Conservation (phyloP, 2,329 filamentous ascomycete species). For the Aspergillus aculeatus region DNA sequence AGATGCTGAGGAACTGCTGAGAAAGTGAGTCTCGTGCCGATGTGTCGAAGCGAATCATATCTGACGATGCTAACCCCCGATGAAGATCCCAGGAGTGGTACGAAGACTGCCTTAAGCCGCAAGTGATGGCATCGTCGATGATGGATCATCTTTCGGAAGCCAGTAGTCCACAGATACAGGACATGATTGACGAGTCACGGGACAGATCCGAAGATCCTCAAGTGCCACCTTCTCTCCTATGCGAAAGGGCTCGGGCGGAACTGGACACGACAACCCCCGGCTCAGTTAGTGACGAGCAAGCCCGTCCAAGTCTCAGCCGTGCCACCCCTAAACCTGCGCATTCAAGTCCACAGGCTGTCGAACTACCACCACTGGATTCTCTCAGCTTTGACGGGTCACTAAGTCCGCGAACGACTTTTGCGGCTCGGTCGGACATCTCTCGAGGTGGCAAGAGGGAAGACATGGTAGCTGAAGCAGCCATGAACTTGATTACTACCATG, state of each 20-base stretch:
- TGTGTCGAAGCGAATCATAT: neutral
- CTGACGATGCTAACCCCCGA: neutral
- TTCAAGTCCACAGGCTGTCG: conserved; percentile 6
- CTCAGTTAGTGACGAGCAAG: conserved; percentile 6
- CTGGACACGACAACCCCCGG: neutral
- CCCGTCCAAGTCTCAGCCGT: neutral
- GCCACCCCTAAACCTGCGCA: neutral
- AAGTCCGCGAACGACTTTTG: conserved; percentile 7
- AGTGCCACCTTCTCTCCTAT: neutral
- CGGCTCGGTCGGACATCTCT: conserved; percentile 5
- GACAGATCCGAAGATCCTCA: neutral
- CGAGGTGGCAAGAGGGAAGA: conserved; percentile 19
- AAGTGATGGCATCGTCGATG: conserved; percentile 16
- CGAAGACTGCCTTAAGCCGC: conserved; percentile 25
- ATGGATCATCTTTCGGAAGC: conserved; percentile 18
- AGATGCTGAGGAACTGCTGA: conserved; percentile 46
- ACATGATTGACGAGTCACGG: neutral
- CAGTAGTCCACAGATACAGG: neutral
- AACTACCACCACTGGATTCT: conserved; percentile 13
- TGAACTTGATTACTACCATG: conserved; percentile 35
- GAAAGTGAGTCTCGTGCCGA: conserved; percentile 40
- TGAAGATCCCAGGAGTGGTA: conserved; percentile 39
- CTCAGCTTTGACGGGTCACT: conserved; percentile 14
- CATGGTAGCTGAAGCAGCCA: conserved; percentile 30
- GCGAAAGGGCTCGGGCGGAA: neutral